Evolutionary conservation across 1,139 yeast genomes (phyloP).

Genomic region (Blastobotrys arbuscula): DNA sequence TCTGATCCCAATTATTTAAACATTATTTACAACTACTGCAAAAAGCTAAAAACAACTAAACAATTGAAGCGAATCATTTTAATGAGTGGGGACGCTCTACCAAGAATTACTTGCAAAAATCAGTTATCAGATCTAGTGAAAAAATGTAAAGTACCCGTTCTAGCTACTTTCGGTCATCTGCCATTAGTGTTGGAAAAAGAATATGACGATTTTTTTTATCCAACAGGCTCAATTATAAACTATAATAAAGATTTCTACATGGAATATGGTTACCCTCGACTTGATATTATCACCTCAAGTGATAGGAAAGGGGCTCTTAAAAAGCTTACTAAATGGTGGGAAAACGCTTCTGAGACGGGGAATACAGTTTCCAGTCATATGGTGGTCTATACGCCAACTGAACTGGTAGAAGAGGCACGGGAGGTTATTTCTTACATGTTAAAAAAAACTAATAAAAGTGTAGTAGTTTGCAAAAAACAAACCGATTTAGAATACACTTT

Average conservation of each 20-base stretch:
- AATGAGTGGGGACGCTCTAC: not conserved
- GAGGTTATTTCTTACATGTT: too few relatives aligned
- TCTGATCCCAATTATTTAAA: not conserved
- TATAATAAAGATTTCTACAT: not conserved
- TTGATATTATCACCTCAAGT: not conserved
- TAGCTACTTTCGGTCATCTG: not conserved
- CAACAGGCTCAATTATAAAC: not conserved
- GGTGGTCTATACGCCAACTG: not conserved
- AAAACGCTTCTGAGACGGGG: too few relatives aligned
- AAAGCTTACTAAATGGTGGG: not conserved
- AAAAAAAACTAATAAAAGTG: too few relatives aligned
- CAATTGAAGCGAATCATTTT: not conserved
- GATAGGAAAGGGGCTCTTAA: not conserved
- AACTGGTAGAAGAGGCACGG: not conserved
- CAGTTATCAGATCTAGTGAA: not conserved
- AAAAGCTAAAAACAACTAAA: not conserved
- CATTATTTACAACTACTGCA: not conserved
- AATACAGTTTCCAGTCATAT: not conserved
- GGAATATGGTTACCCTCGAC: not conserved
- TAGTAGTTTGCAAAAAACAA: too few relatives aligned
- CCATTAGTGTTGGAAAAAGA: not conserved
- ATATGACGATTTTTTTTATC: not conserved
- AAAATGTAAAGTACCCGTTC: not conserved
- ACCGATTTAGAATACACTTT: not conserved
- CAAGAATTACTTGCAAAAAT: not conserved